Evolutionary conservation across 768 basidiomycete genomes (phyloP), one percentile per base, ranked within the genome.

Genomic region (Podaxis pistillaris): DNA sequence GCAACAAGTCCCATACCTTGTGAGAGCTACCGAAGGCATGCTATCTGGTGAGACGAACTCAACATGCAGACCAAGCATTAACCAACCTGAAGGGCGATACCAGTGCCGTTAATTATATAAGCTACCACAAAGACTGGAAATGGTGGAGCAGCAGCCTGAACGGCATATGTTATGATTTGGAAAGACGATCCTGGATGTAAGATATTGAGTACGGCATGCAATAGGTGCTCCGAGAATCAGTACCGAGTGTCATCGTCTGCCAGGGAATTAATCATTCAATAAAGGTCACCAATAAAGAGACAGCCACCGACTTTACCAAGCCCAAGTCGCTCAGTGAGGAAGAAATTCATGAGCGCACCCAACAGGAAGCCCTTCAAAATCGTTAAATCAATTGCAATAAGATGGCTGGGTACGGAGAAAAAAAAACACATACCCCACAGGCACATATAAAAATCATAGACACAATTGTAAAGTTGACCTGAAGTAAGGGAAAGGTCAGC

Each of bases 1-100:
- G 86, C 88, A 12, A 91, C 83, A 63, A 82, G 90, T 12, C 85
- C 87, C 67, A 88, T 89, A 0, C 88, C 81, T 73, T 89, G 88
- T 0, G 89, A 88, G 63, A 15, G 49, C 19, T 17, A 33, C 19
- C n/a, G 19, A 52, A n/a, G 51, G 17, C 2, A 6, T 3, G 24
- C 5, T 30, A 46, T 6, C 44, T 46, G n/a, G 2, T 28, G 33
- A 28, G 22, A 37, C 26, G 17, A 33, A 9, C 33, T 33, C 33
- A 9, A 33, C 26, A 50, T 19, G 57, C 36, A 17, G 41, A 24
- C 52, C 13, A 19, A 9, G 44, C 38, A 30, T 9, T 8, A 58
- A 70, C 50, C 62, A 78, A 85, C 87, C 75, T 81, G 76, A 3
- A 82, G 68, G 2, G 80, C 76, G 19, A 76, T 54, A 0, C 82